These are phyloP conservation scores for Naganishia vishniacii DNA, from an alignment of 768 basidiomycete species.

Conservation along the genomic window DNA sequence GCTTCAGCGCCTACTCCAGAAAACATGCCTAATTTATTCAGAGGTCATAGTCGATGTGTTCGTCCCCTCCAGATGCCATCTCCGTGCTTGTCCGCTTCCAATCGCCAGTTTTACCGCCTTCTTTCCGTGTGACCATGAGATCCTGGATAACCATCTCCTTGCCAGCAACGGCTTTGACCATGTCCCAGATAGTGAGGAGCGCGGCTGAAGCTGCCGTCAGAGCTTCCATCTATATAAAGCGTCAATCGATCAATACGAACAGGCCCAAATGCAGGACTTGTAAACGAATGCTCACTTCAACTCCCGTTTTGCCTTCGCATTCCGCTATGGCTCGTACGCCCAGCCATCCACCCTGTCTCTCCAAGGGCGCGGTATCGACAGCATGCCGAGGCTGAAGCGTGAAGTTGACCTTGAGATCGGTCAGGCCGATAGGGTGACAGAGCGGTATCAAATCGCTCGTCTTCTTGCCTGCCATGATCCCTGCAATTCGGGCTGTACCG, in stretches of 20 bases:
- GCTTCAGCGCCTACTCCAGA: no score
- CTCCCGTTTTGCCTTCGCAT: slow-evolving; percentile 74
- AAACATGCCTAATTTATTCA: background rate
- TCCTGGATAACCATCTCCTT: slow-evolving; percentile 72
- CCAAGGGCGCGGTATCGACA: background rate
- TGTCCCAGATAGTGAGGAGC: slow-evolving; percentile 82
- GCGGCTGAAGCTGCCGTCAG: slow-evolving; percentile 73
- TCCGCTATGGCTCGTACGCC: slow-evolving; percentile 63
- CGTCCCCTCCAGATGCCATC: background rate
- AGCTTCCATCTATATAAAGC: slow-evolving; percentile 70
- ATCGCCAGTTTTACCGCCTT: slow-evolving; percentile 69
- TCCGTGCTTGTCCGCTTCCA: slow-evolving; percentile 51
- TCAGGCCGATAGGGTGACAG: slow-evolving; percentile 75
- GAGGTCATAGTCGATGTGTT: background rate
- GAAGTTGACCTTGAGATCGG: slow-evolving; percentile 64
- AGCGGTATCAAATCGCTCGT: slow-evolving; percentile 78
- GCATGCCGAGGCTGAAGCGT: slow-evolving; percentile 50
- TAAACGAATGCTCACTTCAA: slow-evolving; percentile 54
- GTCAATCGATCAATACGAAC: background rate
- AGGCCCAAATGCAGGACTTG: no score
- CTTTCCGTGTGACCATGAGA: slow-evolving; percentile 62
- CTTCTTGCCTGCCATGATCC: slow-evolving; percentile 78
- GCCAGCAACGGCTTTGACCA: slow-evolving; percentile 87
- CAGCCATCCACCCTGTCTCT: slow-evolving; percentile 53
- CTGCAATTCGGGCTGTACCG: slow-evolving; percentile 64